phyloP scores from a whole-genome alignment of 1,284 basidiomycete species.

The Kwoniella shivajii region DNA sequence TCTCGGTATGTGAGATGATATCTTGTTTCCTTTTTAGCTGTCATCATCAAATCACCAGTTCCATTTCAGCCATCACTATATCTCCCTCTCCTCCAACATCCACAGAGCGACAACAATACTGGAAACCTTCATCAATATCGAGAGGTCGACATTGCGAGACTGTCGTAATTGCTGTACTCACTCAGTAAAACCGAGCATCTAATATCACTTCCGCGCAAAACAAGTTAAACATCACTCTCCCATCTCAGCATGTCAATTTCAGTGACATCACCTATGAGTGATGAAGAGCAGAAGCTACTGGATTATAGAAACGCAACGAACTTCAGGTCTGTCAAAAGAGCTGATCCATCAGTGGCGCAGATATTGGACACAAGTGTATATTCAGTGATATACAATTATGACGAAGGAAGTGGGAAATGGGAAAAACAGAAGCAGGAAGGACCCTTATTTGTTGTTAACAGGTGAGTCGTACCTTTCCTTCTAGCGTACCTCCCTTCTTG shows the following conservation, averaged over 20 bases:
- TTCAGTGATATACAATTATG: constrained; percentile 45
- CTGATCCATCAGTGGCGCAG: constrained; percentile 38
- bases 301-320: constrained; percentile 35
- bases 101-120: too few species aligned
- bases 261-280: neutral
- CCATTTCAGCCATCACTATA: too few species aligned
- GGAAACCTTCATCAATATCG: neutral
- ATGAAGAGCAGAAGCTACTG: constrained; percentile 16
- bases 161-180: too few species aligned
- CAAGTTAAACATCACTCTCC: too few species aligned
- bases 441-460: constrained; percentile 43
- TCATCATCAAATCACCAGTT: too few species aligned
- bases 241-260: too few species aligned
- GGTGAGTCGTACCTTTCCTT: constrained; percentile 27
- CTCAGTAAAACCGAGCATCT: too few species aligned
- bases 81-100: neutral
- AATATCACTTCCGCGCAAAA: too few species aligned
- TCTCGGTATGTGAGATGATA: too few species aligned
- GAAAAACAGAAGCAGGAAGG: constrained; percentile 52
- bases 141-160: too few species aligned
- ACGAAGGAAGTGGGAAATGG: constrained; percentile 38
- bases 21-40: too few species aligned
- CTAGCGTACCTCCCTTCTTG: too few species aligned
- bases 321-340: constrained; percentile 41
- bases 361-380: constrained; percentile 47